Evolutionary conservation across 192 early-diverging fungal species (phyloP).

Genomic region (Chytriomyces hyalinus): DNA sequence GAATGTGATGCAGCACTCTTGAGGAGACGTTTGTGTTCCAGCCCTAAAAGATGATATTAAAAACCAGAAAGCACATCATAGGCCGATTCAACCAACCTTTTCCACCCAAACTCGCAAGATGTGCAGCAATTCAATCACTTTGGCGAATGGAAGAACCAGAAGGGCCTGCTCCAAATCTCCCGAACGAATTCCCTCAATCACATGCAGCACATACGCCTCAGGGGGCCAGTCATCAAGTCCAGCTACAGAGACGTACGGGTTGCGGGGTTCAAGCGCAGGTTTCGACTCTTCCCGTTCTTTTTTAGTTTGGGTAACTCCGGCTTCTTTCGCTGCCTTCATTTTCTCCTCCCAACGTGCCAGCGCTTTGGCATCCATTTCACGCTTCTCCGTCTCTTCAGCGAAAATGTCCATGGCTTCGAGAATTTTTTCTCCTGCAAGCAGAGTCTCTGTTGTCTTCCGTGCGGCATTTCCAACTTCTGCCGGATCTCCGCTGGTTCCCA

Average conservation of each 20-base stretch:
- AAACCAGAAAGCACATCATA: conserved; percentile 6
- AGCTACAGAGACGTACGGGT: conserved; percentile 69
- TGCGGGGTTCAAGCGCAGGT: conserved; percentile 41
- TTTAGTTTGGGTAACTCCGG: not conserved
- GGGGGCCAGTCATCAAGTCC: conserved; percentile 66
- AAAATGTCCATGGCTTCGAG: conserved; percentile 91
- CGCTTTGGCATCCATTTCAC: conserved; percentile 39
- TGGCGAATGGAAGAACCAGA: conserved; percentile 84
- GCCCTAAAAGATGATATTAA: conserved; percentile 43
- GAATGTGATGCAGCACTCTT: conserved; percentile 83
- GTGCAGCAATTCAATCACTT: conserved; percentile 77
- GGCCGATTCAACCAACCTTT: conserved; percentile 54
- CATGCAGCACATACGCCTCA: conserved; percentile 81
- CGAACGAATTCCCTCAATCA: conserved; percentile 78
- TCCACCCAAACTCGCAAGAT: conserved; percentile 84
- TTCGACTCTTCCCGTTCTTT: conserved; percentile 5
- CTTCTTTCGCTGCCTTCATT: conserved; percentile 1
- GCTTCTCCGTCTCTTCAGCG: conserved; percentile 72
- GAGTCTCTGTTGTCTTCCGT: conserved; percentile 89
- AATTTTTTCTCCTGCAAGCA: conserved; percentile 93
- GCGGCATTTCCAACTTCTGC: conserved; percentile 77
- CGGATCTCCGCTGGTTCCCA: conserved; percentile 17
- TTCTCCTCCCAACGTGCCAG: conserved; percentile 31
- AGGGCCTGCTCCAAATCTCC: conserved; percentile 89
- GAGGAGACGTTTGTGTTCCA: conserved; percentile 81